Base-by-base conservation (phyloP, 2,329 filamentous ascomycete species). In the Lachnellula arida region DNA sequence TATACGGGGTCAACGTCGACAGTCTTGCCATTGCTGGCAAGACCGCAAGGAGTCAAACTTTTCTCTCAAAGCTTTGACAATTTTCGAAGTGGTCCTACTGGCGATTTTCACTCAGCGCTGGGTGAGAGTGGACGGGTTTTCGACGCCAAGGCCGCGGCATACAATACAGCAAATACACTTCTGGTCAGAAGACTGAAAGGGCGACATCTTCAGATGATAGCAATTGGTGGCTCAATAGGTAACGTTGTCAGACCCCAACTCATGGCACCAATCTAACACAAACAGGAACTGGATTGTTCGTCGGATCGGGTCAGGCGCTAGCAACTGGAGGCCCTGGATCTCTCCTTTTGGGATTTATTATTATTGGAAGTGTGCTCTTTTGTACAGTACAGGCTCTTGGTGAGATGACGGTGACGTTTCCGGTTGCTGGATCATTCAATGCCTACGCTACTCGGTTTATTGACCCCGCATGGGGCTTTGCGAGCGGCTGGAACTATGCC, bases 161-260 rank as follows among this genome's bases (percentile, higher is more conserved):
- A 75, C 23, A 79, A 79, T 54, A 92, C 90, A 1, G 88, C 89
- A 9, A 80, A 86, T 61, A 86, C 89, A 46, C 84, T 86, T 5
- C 78, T 97, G 49, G 83, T 87, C 47, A 80, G 91, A 67, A 86
- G 84, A 71, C 74, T 96, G 64, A 94, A 94, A 74, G 86, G 86
- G 34, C 80, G 91, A 42, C 93, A 97, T 76, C 71, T 97, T 69
- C 92, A 97, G 76, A 97, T 97, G 92, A 97, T 97, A 77, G 93
- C 93, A 17, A 96, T 97, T 63, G 91, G 91, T 66, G 91, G 92
- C 46, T 93, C 89, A 14, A 96, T 97, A 67, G 89, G 88, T 83
- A 75, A 53, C 71, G 43, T 22, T 9, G 44, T 47, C 44, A 46
- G 32, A 28, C 42, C 42, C 49, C 28, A 25, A 55, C 28, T 40